A percentile compares a stretch with the other conserved stretches of the same genome.
phyloP scores from a whole-genome alignment of 2,329 filamentous ascomycete genomes.

The Rachicladosporium sp. region DNA sequence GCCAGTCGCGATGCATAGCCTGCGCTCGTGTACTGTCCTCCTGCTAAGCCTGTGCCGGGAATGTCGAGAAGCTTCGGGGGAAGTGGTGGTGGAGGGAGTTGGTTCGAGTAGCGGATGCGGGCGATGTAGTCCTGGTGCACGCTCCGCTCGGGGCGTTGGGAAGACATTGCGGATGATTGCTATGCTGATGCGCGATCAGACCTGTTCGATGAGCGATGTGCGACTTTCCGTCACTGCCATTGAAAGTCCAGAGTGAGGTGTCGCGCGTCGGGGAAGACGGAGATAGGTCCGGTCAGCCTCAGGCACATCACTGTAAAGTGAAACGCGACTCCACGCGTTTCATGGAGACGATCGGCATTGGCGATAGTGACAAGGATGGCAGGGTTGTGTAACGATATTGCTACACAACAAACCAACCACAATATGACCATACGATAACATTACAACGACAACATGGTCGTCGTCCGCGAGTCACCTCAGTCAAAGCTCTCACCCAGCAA shows the following conservation, averaged over 20 bases:
- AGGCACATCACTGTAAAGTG: too few species aligned
- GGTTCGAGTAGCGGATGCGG: constrained; percentile 88
- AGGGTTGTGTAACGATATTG: too few species aligned
- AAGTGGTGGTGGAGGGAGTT: constrained; percentile 83
- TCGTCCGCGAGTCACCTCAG: constrained; percentile 37
- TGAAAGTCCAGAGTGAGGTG: too few species aligned
- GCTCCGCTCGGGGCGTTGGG: constrained; percentile 19
- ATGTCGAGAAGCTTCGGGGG: constrained; percentile 96
- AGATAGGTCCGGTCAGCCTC: too few species aligned
- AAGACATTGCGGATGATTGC: constrained; percentile 8
- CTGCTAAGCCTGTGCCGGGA: constrained; percentile 78
- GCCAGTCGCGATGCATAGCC: constrained; percentile 81
- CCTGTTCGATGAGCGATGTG: not conserved
- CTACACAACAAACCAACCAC: too few species aligned
- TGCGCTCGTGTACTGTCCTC: constrained; percentile 78
- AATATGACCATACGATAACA: too few species aligned
- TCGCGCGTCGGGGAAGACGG: too few species aligned
- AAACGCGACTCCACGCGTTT: too few species aligned
- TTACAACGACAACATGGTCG: constrained; percentile 22
- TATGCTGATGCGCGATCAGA: not conserved
- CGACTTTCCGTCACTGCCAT: too few species aligned
- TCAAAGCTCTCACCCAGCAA: constrained; percentile 31
- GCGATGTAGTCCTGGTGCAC: constrained; percentile 95
- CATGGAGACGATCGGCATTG: too few species aligned
- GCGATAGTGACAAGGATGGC: too few species aligned